Base-by-base conservation (phyloP, 306 rosid genomes). In the Delonix regia region DNA sequence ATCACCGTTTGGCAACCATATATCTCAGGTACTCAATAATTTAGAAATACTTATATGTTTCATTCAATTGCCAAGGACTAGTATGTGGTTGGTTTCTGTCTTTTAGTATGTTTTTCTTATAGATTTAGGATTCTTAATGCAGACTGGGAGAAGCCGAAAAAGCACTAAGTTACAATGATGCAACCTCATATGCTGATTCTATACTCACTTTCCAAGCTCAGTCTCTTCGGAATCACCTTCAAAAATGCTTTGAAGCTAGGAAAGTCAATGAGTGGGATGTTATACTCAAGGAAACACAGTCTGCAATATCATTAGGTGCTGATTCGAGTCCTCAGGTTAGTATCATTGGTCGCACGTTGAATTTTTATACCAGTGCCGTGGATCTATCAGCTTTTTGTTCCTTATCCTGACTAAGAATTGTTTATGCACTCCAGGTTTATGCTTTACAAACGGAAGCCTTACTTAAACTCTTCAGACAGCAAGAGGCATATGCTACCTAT, bases 391-490 rank as follows among this genome's bases (percentile, higher is more conserved):
- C 68, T 53, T 33, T 76, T 41, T 41, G 71, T 66, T 42, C 38
- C 12, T 87, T 56, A 38, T 76, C 41, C 72, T 71, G 65, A 71
- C 28, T 76, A 42, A 57, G 5, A 48, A 28, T 36, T 39, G 60
- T 69, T 85, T 73, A 21, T 77, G 28, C 30, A 8, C 81, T 44
- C 10, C 65, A 93, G 96, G 85, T 93, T 72, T 88, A 85, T 83
- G 96, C 97, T 66, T 80, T 89, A 61, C 98, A 91, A 88, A 89
- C 89, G 6, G 99, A 95, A 88, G 98, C 98, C 64, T 85, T 91
- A 45, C 39, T 93, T 86, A 91, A 76, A 76, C 93, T 93, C 19
- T 57, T 62, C 25, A 91, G 98, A 81, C 91, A 91, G 66, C 81
- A 91, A 67, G 96, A 95, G 78, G 99, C 98, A 36, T 78, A 83